Conservation (phyloP, 768 basidiomycete genomes). For the Omphalotus guepiniiformis region DNA sequence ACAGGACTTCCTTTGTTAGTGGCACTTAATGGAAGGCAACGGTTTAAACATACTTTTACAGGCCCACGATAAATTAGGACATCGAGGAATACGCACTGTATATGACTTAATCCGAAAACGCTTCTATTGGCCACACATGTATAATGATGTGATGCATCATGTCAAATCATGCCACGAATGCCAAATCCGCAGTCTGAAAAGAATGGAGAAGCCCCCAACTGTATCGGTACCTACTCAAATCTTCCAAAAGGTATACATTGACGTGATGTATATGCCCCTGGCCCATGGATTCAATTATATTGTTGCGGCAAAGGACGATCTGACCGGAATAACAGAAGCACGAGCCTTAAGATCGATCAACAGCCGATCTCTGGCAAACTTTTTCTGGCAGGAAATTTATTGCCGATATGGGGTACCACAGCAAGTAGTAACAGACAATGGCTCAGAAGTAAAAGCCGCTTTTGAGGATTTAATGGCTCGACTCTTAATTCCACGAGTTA, state of each 20-base stretch:
- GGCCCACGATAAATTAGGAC: slow-evolving; percentile 17
- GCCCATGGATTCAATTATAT: slow-evolving; percentile 17
- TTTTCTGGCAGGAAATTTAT: slow-evolving; percentile 8
- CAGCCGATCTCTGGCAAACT: slow-evolving; percentile 2
- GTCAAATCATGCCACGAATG: slow-evolving; percentile 34
- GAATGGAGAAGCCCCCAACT: slow-evolving; percentile 20
- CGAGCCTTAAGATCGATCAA: slow-evolving; percentile 15
- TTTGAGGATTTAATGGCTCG: slow-evolving; percentile 9
- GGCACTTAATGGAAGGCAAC: slow-evolving; percentile 11
- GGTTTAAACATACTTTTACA: slow-evolving; percentile 11
- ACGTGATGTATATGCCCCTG: slow-evolving; percentile 26
- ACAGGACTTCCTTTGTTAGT: slow-evolving; percentile 11
- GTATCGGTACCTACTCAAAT: slow-evolving; percentile 16
- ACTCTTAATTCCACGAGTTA: slow-evolving; percentile 28
- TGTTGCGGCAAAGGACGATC: slow-evolving; percentile 24
- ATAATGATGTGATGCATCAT: slow-evolving; percentile 26
- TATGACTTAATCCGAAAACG: slow-evolving; percentile 8
- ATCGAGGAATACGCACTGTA: not conserved
- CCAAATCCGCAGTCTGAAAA: slow-evolving; percentile 21
- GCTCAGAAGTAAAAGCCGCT: slow-evolving; percentile 25
- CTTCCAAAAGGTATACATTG: slow-evolving; percentile 21
- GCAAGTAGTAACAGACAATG: slow-evolving; percentile 37
- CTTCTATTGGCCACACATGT: slow-evolving; percentile 27
- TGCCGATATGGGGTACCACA: slow-evolving; percentile 28
- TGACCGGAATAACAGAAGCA: slow-evolving; percentile 25